Evolutionary conservation across 148 eudicot genomes (phyloP).

Genomic region (Rhododendron mucronatum): DNA sequence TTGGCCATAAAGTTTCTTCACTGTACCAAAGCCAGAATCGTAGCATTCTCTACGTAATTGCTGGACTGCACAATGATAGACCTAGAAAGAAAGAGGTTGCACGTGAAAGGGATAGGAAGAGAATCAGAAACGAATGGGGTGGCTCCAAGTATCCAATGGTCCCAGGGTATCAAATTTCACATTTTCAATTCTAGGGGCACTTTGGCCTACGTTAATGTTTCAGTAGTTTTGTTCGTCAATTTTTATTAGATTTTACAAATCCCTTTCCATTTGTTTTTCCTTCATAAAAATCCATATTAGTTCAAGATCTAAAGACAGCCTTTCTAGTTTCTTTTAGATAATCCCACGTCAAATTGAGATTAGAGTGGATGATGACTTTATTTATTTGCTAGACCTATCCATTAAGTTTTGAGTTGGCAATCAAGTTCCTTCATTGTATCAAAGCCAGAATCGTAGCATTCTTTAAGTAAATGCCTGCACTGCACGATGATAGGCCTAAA

Average conservation of each 20-base stretch:
- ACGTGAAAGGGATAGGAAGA: background rate
- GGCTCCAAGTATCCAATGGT: constrained; percentile 20
- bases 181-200: background rate
- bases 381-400: background rate
- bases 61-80: no score
- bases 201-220: no score
- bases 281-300: background rate
- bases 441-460: background rate
- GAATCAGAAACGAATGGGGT: constrained; percentile 22
- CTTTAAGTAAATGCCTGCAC: background rate
- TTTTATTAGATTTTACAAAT: background rate
- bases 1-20: background rate
- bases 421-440: background rate
- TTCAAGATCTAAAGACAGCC: background rate
- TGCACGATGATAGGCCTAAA: background rate
- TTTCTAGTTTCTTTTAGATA: background rate
- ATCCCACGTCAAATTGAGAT: background rate
- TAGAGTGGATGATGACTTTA: background rate
- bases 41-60: background rate
- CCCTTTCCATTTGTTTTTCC: background rate
- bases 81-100: no score
- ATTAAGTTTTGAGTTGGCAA: background rate
- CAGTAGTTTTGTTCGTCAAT: no score
- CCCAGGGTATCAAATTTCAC: constrained; percentile 20
- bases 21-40: background rate